Percentiles rank a stretch among this genome's conserved stretches.
These are phyloP conservation scores for Pseudocercospora eumusae DNA, from an alignment of 2,329 filamentous ascomycete genomes.

Conservation along the genomic window DNA sequence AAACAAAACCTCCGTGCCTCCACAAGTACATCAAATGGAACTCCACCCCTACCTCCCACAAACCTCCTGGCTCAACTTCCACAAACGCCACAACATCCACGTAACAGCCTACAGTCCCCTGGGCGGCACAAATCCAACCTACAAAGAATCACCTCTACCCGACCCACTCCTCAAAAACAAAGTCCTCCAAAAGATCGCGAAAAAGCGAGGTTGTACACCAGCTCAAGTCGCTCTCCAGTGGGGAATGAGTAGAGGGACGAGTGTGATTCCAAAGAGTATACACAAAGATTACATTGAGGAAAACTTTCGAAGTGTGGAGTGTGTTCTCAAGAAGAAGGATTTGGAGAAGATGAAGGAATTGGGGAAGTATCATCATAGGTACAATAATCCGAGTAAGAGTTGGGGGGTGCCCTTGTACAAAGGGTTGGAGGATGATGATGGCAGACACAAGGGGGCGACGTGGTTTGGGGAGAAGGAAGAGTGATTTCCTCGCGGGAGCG, in stretches of 20 bases:
- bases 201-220: conserved; percentile 61
- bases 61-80: conserved; percentile 29
- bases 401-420: conserved; percentile 44
- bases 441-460: conserved; percentile 30
- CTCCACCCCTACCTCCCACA: conserved; percentile 38
- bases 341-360: conserved; percentile 43
- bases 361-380: conserved; percentile 35
- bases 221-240: conserved; percentile 58
- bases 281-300: conserved; percentile 31
- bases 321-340: conserved; percentile 42
- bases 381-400: conserved; percentile 33
- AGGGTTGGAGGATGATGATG: conserved; percentile 44
- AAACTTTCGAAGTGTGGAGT: conserved; percentile 40
- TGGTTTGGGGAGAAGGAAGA: conserved; percentile 14
- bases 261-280: conserved; percentile 56
- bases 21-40: conserved; percentile 38
- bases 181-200: conserved; percentile 64
- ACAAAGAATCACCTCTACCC: conserved; percentile 35
- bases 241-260: conserved; percentile 57
- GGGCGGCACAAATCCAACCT: conserved; percentile 45
- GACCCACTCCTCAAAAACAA: conserved; percentile 55
- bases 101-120: conserved; percentile 37
- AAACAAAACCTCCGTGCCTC: conserved; percentile 29
- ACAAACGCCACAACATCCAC: conserved; percentile 31
- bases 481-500: not conserved